Base-by-base conservation (phyloP, 768 basidiomycete species). In the Crepidotus variabilis region DNA sequence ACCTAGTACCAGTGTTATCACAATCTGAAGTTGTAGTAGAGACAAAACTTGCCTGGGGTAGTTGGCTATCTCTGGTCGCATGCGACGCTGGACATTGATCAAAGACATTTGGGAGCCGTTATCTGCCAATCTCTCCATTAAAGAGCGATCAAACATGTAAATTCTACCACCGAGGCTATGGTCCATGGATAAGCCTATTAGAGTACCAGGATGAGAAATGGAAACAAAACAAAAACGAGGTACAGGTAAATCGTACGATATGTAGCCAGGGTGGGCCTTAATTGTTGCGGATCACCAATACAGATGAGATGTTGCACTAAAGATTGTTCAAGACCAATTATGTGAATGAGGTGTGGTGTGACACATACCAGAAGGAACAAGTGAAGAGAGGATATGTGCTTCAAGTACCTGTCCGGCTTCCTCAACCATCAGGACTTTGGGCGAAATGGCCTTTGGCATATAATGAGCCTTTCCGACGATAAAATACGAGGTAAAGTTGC, bases 341-440 rank as follows among this genome's bases (percentile, higher is more conserved):
- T 8, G 13, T 24, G n/a, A 32, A 2, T 49, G 35, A 47, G 1
- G 35, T 22, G 16, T n/a, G 18, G 28, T 21, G 1, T 5, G 43
- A 9, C 14, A 57, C 55, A 33, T 50, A 60, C 59, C 52, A 6
- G 84, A 80, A 0, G 78, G 75, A 1, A 88, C 87, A 0, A 90
- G 73, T 28, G 77, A 80, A 1, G 79, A 80, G 8, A 91, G 67
- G 16, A 91, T 76, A 60, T 92, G 90, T 2, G 90, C 86, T 69
- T 92, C 90, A 14, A 92, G 76, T 1, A 90, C 87, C 68, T 92
- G 89, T 0, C 90, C 90, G 0, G 90, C 90, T 65, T 92, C 90
- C 67, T 92, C 89, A 0, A 92, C 86, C 50, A 91, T 69, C 49
- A 90, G 65, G 0, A 90, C 79, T 28, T 77, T 78, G 0, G 88